Evolutionary conservation across 441 rosid genomes (phyloP), one percentile per base, ranked within the genome.

Genomic region (Erodium chrysanthum): DNA sequence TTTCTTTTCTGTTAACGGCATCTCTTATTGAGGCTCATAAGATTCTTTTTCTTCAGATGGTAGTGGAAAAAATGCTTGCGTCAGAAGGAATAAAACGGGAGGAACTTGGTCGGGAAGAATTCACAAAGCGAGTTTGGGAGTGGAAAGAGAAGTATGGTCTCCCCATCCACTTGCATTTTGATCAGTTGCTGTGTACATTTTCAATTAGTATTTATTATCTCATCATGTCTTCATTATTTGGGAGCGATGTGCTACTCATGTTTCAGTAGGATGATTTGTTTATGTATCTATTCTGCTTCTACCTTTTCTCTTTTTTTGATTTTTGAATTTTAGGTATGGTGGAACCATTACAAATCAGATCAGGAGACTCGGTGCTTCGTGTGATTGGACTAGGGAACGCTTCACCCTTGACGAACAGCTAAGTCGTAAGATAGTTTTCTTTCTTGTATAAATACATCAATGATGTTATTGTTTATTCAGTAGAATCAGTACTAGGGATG

Each of bases 331-430:
- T 79, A 93, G 98, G 80, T 91, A 91, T 68, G 98, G 98, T 61
- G 95, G 97, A 80, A 86, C 95, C 66, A 93, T 93, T 75, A 85
- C 92, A 65, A 85, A 86, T 78, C 98, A 93, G 81, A 93, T 93
- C 48, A 91, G 89, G 84, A 86, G 97, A 76, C 95, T 93, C 42
- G 97, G 98, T 61, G 98, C 98, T 73, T 93, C 98, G 58, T 93
- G 98, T 81, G 98, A 93, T 75, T 93, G 98, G 98, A 80, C 87
- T 65, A 86, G 95, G 82, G 97, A 91, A 75, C 86, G 65, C 69
- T 93, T 93, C 76, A 93, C 98, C 66, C 98, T 93, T 74, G 98
- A 93, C 80, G 97, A 93, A 79, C 88, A 85, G 84, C 87, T 93
- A 82, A 91, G 96, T 84, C 97, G 98, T 93, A 89, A 93, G 98